phyloP scores from a whole-genome alignment of 2,329 filamentous ascomycete species.

The Talaromyces amestolkiae region DNA sequence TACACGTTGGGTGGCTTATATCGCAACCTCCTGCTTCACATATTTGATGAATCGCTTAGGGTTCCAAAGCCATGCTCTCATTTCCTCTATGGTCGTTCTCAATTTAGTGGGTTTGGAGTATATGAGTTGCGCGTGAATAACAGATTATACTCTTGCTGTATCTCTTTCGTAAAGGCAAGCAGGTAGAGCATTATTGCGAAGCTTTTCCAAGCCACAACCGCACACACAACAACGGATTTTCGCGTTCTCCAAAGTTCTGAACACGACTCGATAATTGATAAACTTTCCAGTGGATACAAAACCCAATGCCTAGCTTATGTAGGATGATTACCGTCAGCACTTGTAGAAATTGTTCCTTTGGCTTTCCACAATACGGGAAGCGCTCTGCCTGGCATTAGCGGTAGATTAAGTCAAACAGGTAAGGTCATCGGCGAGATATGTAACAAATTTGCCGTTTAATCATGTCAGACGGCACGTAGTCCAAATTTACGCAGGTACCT shows the following conservation, averaged over 20 bases:
- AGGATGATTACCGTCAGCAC: background rate
- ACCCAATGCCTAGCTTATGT: background rate
- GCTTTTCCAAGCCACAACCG: background rate
- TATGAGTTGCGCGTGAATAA: background rate
- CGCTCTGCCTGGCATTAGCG: no score
- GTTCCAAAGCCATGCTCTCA: background rate
- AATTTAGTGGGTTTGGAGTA: background rate
- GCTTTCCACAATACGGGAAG: background rate
- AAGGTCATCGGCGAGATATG: background rate
- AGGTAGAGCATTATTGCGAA: background rate
- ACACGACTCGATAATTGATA: no score
- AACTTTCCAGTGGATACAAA: background rate
- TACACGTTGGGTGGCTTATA: background rate
- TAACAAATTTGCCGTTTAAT: background rate
- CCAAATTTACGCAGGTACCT: background rate
- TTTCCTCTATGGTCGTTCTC: background rate
- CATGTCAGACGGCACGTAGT: background rate
- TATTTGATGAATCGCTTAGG: background rate
- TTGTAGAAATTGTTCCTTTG: background rate
- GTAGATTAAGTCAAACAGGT: background rate
- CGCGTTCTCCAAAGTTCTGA: background rate
- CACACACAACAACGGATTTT: background rate
- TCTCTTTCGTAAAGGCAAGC: no score
- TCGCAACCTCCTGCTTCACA: background rate
- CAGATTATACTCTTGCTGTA: background rate